phyloP scores from a whole-genome alignment of 257 asterid genomes.

The Solanum virginianum region DNA sequence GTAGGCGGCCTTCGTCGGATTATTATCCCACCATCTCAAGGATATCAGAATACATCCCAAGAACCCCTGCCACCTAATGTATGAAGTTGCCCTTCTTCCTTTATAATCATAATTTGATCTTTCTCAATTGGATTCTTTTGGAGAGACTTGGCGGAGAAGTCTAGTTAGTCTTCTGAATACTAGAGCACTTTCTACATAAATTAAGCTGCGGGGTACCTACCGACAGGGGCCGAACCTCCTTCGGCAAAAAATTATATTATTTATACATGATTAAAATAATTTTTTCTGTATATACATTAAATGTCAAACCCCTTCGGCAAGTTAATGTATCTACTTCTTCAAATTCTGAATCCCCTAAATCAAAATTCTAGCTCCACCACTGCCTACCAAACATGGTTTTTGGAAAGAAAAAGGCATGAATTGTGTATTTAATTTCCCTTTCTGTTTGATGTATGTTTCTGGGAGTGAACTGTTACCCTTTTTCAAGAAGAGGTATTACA shows the following conservation, averaged over 20 bases:
- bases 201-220: not conserved
- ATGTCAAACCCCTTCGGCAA: no score
- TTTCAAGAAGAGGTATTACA: not conserved
- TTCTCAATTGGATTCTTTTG: not conserved
- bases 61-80: slow-evolving; percentile 90
- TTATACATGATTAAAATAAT: no score
- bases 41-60: slow-evolving; percentile 67
- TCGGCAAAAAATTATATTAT: no score
- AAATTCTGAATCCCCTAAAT: no score
- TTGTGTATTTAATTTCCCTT: not conserved
- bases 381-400: not conserved
- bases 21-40: slow-evolving; percentile 75
- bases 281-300: no score
- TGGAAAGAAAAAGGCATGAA: not conserved
- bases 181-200: not conserved
- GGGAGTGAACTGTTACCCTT: not conserved
- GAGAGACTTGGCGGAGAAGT: not conserved
- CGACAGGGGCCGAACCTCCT: no score
- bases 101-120: not conserved
- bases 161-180: not conserved
- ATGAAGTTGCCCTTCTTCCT: slow-evolving; percentile 8
- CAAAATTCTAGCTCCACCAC: no score
- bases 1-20: slow-evolving; percentile 79
- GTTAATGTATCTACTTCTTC: no score
- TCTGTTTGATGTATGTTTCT: not conserved